A percentile compares a stretch with the other conserved stretches of the same genome.
phyloP scores from a whole-genome alignment of 176 grass and related monocot genomes.

The Aegilops longissima region DNA sequence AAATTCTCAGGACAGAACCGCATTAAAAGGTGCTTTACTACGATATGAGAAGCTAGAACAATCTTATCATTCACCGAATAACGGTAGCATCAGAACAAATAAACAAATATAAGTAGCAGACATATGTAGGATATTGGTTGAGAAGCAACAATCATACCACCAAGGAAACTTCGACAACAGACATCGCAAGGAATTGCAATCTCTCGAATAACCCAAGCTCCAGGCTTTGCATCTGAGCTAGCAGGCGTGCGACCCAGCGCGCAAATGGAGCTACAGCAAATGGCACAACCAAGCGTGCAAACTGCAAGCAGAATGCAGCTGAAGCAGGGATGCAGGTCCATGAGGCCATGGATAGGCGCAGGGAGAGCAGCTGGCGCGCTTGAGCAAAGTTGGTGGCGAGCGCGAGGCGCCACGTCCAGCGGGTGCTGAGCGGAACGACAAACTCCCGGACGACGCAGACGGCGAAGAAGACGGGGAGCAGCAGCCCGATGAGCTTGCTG shows the following conservation, averaged over 20 bases:
- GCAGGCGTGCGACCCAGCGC: constrained; percentile 7
- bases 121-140: neutral
- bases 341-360: neutral
- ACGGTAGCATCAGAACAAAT: neutral
- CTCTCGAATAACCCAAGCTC: constrained; percentile 3
- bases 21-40: neutral
- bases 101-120: neutral
- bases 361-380: constrained; percentile 24
- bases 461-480: constrained; percentile 24
- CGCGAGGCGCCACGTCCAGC: constrained; percentile 33
- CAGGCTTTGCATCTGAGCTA: neutral
- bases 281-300: neutral
- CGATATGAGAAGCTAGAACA: neutral
- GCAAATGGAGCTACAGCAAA: constrained; percentile 25
- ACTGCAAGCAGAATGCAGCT: neutral
- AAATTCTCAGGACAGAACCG: neutral
- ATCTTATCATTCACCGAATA: neutral
- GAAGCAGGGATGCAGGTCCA: neutral
- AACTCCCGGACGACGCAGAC: constrained; percentile 19
- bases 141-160: constrained; percentile 15
- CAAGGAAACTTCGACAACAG: neutral
- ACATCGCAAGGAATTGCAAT: neutral
- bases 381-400: constrained; percentile 13
- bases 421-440: constrained; percentile 29
- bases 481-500: constrained; percentile 14